Evolutionary conservation across 495 filamentous ascomycete genomes (phyloP).

Genomic region (Bombardia bombarda): DNA sequence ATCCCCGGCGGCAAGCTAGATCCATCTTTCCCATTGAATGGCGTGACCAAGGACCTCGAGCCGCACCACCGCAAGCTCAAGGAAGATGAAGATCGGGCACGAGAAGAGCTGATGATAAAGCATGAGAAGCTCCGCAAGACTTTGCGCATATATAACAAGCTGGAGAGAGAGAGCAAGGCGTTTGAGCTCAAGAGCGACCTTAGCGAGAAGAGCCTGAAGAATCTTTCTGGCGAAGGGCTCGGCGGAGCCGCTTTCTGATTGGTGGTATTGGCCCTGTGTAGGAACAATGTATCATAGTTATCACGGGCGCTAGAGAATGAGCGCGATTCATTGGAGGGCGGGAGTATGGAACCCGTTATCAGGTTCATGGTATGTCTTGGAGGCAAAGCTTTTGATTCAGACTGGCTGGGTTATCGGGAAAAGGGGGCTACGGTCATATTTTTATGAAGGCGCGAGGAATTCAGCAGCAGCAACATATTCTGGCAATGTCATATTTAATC

Average conservation of each 20-base stretch:
- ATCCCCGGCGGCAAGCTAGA: conserved; percentile 38
- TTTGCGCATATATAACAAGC: conserved; percentile 31
- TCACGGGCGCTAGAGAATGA: too few species aligned
- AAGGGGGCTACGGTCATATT: too few species aligned
- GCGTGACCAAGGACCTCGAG: conserved; percentile 32
- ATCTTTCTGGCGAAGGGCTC: conserved; percentile 34
- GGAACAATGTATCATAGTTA: too few species aligned
- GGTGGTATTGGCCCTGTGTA: too few species aligned
- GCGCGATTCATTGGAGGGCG: too few species aligned
- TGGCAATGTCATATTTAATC: too few species aligned
- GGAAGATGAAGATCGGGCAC: conserved; percentile 39
- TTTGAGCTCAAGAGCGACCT: conserved; percentile 37
- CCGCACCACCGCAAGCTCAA: conserved; percentile 27
- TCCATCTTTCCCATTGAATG: conserved; percentile 17
- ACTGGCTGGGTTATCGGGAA: too few species aligned
- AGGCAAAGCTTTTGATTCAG: too few species aligned
- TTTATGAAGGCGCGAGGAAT: too few species aligned
- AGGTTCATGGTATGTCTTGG: too few species aligned
- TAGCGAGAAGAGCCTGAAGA: conserved; percentile 35
- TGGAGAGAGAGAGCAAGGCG: conserved; percentile 36
- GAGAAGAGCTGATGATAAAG: conserved; percentile 35
- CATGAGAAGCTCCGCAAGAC: conserved; percentile 38
- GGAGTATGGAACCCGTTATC: too few species aligned
- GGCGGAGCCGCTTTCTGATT: conserved; percentile 38
- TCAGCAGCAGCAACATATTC: too few species aligned